Evolutionary conservation across 2,329 filamentous ascomycete genomes (phyloP).

Genomic region (Hyphodiscus sp.): DNA sequence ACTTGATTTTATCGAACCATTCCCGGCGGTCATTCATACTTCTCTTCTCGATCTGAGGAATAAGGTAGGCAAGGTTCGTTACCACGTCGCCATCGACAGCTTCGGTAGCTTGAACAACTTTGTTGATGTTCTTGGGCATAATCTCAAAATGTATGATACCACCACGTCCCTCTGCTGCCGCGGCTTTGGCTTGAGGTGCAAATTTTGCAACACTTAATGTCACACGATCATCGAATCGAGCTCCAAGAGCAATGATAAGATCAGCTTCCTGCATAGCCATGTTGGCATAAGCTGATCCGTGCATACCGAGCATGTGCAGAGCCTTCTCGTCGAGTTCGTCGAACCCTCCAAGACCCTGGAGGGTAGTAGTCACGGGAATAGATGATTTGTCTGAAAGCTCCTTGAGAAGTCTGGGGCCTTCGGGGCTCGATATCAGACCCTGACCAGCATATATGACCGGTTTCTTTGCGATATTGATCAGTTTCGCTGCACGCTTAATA

Average conservation of each 20-base stretch:
- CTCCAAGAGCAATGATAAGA: constrained; percentile 89
- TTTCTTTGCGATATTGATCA: constrained; percentile 87
- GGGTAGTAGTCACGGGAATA: constrained; percentile 92
- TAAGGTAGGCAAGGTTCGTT: constrained; percentile 65
- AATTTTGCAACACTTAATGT: constrained; percentile 78
- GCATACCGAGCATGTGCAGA: constrained; percentile 98
- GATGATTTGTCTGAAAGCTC: constrained; percentile 83
- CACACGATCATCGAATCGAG: constrained; percentile 93
- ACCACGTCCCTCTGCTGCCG: constrained; percentile 76
- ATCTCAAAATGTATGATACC: constrained; percentile 98
- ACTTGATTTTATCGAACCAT: constrained; percentile 85
- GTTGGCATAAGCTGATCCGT: constrained; percentile 94
- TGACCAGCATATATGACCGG: constrained; percentile 94
- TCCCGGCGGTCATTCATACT: constrained; percentile 61
- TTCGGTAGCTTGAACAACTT: constrained; percentile 93
- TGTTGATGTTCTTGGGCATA: constrained; percentile 99
- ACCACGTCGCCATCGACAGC: constrained; percentile 91
- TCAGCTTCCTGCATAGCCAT: constrained; percentile 97
- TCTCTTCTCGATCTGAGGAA: constrained; percentile 63
- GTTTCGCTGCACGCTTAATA: constrained; percentile 68
- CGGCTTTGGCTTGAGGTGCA: constrained; percentile 78
- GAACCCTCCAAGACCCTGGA: constrained; percentile 86
- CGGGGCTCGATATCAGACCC: constrained; percentile 73
- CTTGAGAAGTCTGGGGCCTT: constrained; percentile 73
- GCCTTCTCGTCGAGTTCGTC: constrained; percentile 93